Conservation (phyloP, 371 early-diverging fungal species). For the Apophysomyces sp. region DNA sequence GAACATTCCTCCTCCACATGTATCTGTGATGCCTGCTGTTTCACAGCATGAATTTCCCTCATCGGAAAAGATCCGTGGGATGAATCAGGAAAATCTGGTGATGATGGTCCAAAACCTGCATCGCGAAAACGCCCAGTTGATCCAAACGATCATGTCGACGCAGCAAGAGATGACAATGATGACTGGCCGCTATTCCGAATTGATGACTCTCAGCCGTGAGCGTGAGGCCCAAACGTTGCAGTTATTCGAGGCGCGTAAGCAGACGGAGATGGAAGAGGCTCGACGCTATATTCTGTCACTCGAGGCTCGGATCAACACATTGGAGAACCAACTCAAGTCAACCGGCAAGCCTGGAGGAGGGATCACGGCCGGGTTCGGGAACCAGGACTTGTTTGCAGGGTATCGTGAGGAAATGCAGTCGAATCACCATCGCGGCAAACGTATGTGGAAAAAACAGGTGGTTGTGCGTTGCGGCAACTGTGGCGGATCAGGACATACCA, state of each 20-base stretch:
- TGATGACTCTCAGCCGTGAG: conserved; percentile 42
- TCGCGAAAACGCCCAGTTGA: conserved; percentile 41
- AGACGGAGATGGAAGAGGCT: conserved; percentile 48
- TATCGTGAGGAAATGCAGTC: conserved; percentile 20
- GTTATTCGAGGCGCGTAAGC: conserved; percentile 30
- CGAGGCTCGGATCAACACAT: conserved; percentile 23
- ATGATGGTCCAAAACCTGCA: conserved; percentile 35
- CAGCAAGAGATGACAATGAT: conserved; percentile 48
- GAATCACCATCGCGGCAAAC: neutral
- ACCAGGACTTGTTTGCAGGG: conserved; percentile 20
- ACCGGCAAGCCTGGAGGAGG: conserved; percentile 4
- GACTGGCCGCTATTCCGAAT: conserved; percentile 38
- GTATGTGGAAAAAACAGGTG: conserved; percentile 9
- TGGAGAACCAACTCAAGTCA: conserved; percentile 14
- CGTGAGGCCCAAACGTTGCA: conserved; percentile 31
- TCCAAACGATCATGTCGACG: conserved; percentile 38
- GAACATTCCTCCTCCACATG: neutral
- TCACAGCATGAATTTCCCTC: no score
- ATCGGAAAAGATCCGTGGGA: conserved; percentile 4
- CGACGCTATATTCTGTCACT: conserved; percentile 42
- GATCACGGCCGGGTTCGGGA: conserved; percentile 22
- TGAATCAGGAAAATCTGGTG: conserved; percentile 22
- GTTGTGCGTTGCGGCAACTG: conserved; percentile 39
- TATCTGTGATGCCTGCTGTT: neutral
- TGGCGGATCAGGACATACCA: conserved; percentile 39